A percentile compares a stretch with the other conserved stretches of the same genome.
These are phyloP conservation scores for Sugiyamaella smithiae DNA, from an alignment of 805 yeast species.

Conservation along the genomic window DNA sequence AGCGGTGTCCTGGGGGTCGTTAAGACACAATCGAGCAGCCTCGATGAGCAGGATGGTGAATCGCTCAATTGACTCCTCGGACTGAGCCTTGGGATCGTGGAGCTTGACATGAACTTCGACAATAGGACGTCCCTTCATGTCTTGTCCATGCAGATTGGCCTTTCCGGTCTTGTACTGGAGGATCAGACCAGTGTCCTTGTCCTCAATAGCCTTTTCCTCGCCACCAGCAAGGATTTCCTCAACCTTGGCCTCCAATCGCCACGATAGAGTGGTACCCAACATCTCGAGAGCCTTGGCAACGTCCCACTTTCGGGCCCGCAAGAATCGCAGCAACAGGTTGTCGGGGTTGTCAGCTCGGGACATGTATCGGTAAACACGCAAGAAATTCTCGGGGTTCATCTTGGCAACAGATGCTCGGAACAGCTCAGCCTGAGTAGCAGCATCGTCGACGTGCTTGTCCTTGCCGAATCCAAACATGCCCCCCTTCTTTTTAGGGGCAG, in stretches of 20 bases:
- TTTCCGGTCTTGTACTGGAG: slow-evolving; percentile 63
- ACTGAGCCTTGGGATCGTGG: slow-evolving; percentile 67
- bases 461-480: slow-evolving; percentile 30
- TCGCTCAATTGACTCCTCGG: slow-evolving; percentile 67
- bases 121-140: slow-evolving; percentile 70
- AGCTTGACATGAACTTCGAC: slow-evolving; percentile 75
- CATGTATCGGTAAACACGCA: slow-evolving; percentile 55
- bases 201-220: slow-evolving; percentile 58
- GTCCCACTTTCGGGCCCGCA: slow-evolving; percentile 87
- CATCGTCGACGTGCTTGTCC: slow-evolving; percentile 17
- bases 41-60: slow-evolving; percentile 79
- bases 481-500: slow-evolving; percentile 27
- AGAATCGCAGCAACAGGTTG: slow-evolving; percentile 66
- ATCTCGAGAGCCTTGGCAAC: slow-evolving; percentile 63
- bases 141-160: slow-evolving; percentile 72
- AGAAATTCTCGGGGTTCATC: slow-evolving; percentile 50
- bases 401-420: slow-evolving; percentile 51
- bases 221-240: slow-evolving; percentile 66
- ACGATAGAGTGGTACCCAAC: slow-evolving; percentile 68
- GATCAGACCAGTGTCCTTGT: slow-evolving; percentile 43
- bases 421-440: slow-evolving; percentile 14
- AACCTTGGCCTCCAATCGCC: slow-evolving; percentile 67
- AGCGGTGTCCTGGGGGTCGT: slow-evolving; percentile 74
- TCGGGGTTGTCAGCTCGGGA: slow-evolving; percentile 80
- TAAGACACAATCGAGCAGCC: slow-evolving; percentile 69